A percentile compares a stretch with the other conserved stretches of the same genome.
Conservation (phyloP, 1,139 yeast species). For the Pneumocystis carinii region DNA sequence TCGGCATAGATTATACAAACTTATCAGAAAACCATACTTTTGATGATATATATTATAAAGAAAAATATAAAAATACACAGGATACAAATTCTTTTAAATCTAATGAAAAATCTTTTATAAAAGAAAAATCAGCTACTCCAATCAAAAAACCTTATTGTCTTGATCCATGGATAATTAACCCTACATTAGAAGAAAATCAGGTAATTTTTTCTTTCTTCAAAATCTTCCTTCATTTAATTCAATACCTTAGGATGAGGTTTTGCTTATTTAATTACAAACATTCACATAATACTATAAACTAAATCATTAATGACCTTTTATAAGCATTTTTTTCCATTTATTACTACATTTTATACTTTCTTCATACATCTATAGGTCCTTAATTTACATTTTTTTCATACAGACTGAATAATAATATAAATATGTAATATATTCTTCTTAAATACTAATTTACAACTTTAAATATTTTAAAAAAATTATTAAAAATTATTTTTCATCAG, state of each 20-base stretch:
- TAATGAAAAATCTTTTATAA: background rate
- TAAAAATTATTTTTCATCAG: constrained; percentile 4
- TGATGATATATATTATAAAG: background rate
- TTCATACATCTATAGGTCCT: no score
- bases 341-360: no score
- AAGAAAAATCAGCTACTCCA: background rate
- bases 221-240: no score
- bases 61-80: background rate
- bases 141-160: background rate
- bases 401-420: no score
- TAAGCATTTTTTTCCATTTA: no score
- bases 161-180: background rate
- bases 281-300: no score
- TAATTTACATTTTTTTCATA: no score
- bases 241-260: background rate
- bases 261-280: background rate
- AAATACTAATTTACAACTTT: no score
- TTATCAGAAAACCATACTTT: background rate
- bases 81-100: background rate
- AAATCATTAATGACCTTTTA: no score
- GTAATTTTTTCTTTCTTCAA: background rate
- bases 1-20: background rate
- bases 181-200: background rate
- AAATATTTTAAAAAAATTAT: no score
- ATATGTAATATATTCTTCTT: no score